phyloP scores from a whole-genome alignment of 192 early-diverging fungal species.

The Coemansia sp. region DNA sequence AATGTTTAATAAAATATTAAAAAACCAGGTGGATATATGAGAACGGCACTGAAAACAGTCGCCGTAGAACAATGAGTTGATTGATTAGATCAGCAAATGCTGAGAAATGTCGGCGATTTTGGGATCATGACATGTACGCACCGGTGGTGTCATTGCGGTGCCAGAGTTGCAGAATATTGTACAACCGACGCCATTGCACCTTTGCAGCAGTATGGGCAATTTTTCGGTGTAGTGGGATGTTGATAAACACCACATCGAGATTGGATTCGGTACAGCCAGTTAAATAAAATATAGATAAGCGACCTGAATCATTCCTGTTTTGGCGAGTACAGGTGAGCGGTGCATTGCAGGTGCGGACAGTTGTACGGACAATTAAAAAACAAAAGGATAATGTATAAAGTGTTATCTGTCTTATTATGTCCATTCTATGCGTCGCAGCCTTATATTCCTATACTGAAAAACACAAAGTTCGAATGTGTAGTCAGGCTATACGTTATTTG shows the following conservation, averaged over 20 bases:
- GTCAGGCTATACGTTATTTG: no score
- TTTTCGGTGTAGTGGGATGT: constrained; percentile 3
- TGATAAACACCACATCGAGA: constrained; percentile 5
- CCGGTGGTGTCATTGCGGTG: no score
- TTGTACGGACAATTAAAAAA: constrained; percentile 14
- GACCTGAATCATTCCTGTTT: no score
- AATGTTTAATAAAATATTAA: no score
- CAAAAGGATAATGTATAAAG: not conserved
- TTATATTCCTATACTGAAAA: no score
- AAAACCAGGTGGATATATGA: no score
- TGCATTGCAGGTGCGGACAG: constrained; percentile 10
- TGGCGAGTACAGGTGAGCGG: not conserved
- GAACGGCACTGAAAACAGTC: no score
- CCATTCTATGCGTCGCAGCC: not conserved
- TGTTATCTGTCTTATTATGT: not conserved
- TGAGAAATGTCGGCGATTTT: not conserved
- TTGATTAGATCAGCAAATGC: no score
- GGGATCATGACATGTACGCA: constrained; percentile 3
- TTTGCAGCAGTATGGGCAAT: not conserved
- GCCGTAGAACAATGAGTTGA: no score
- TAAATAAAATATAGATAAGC: constrained; percentile 2
- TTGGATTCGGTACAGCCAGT: constrained; percentile 5
- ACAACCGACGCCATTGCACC: no score
- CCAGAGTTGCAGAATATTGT: no score
- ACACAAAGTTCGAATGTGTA: no score